phyloP scores from a whole-genome alignment of 2,329 filamentous ascomycete species.

The Aureobasidium sp. region DNA sequence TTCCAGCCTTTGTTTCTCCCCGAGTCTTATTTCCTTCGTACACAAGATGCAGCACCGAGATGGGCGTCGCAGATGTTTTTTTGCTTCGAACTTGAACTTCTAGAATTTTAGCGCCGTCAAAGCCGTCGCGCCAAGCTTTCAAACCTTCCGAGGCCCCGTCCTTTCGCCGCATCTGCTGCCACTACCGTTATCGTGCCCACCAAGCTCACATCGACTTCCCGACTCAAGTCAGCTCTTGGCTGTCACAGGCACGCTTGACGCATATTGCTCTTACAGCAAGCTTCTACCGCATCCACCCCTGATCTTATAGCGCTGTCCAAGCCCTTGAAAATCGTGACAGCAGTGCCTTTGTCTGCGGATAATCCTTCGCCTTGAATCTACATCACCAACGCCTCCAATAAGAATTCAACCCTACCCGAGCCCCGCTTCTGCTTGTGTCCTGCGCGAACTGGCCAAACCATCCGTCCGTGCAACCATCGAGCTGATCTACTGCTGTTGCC shows the following conservation, averaged over 20 bases:
- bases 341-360: not conserved
- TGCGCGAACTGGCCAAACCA: not conserved
- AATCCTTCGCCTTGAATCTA: slow-evolving; percentile 9
- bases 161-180: not conserved
- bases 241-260: not conserved
- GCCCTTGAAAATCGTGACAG: not conserved
- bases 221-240: not conserved
- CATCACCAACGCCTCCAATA: slow-evolving; percentile 10
- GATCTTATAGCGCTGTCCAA: not conserved
- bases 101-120: slow-evolving; percentile 9
- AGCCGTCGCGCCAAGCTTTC: slow-evolving; percentile 4
- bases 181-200: not conserved
- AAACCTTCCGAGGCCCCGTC: not conserved
- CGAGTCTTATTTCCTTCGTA: not conserved
- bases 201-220: not conserved
- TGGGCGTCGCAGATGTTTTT: slow-evolving; percentile 10
- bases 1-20: not conserved
- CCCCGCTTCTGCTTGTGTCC: slow-evolving; percentile 11
- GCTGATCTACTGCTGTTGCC: slow-evolving; percentile 2
- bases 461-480: slow-evolving; percentile 3
- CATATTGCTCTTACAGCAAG: not conserved
- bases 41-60: not conserved
- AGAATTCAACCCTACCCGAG: slow-evolving; percentile 7
- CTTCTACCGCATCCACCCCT: not conserved
- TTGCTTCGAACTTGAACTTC: slow-evolving; percentile 10